These are phyloP conservation scores for Macadamia integrifolia DNA, from an alignment of 164 flowering plant species.

Conservation along the genomic window DNA sequence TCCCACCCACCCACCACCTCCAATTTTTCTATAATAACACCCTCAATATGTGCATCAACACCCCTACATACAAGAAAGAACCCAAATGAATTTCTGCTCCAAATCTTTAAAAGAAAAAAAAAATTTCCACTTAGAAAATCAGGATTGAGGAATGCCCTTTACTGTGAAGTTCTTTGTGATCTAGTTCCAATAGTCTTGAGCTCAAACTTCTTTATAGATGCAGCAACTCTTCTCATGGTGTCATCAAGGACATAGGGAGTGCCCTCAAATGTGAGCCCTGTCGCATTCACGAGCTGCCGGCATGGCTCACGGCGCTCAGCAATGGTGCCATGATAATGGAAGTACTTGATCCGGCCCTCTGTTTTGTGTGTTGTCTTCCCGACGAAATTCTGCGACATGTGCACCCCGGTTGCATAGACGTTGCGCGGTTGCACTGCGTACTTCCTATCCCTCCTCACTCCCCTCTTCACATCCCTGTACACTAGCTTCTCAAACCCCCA, in stretches of 20 bases:
- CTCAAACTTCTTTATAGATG: slow-evolving; percentile 50
- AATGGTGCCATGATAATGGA: slow-evolving; percentile 63
- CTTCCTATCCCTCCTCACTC: slow-evolving; percentile 75
- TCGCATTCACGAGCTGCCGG: slow-evolving; percentile 23
- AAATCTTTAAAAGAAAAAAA: no score
- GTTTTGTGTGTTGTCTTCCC: slow-evolving; percentile 69
- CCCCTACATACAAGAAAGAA: no score
- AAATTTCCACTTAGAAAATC: background rate
- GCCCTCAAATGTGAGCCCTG: slow-evolving; percentile 21
- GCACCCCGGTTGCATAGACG: slow-evolving; percentile 83
- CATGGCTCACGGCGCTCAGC: slow-evolving; percentile 56
- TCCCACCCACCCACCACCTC: no score
- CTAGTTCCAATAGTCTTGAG: slow-evolving; percentile 35
- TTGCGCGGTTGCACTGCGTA: slow-evolving; percentile 81
- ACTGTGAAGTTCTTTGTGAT: slow-evolving; percentile 34
- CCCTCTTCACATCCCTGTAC: slow-evolving; percentile 69
- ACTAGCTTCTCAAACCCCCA: slow-evolving; percentile 97
- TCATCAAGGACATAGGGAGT: slow-evolving; percentile 41
- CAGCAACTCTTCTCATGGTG: slow-evolving; percentile 36
- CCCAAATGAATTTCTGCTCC: no score
- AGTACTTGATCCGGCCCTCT: slow-evolving; percentile 45
- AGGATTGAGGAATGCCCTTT: background rate
- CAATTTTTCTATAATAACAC: no score
- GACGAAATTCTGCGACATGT: slow-evolving; percentile 64
- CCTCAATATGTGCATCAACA: no score